Evolutionary conservation across 2,329 filamentous ascomycete species (phyloP).

Genomic region (Cadophora gregata): DNA sequence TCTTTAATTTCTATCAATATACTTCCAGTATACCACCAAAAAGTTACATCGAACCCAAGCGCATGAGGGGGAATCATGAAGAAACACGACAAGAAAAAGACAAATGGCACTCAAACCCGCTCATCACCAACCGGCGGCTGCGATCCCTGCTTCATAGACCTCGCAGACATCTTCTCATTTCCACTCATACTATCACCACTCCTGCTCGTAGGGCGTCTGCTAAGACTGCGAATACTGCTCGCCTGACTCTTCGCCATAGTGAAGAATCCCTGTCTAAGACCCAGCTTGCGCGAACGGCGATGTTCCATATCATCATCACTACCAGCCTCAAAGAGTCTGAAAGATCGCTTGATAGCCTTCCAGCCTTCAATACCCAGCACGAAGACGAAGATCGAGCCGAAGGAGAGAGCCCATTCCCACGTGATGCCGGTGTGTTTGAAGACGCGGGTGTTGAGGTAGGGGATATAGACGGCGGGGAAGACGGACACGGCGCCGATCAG

Average conservation of each 20-base stretch:
- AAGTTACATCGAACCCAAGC: background rate
- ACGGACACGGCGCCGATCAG: slow-evolving; percentile 58
- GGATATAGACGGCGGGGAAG: slow-evolving; percentile 67
- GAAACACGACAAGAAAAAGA: background rate
- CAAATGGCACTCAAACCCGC: background rate
- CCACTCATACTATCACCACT: slow-evolving; percentile 15
- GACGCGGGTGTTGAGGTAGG: slow-evolving; percentile 65
- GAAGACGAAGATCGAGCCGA: slow-evolving; percentile 62
- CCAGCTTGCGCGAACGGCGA: slow-evolving; percentile 29
- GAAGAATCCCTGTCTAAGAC: slow-evolving; percentile 44
- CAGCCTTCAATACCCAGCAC: slow-evolving; percentile 65
- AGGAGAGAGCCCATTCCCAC: slow-evolving; percentile 70
- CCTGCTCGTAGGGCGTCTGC: slow-evolving; percentile 9
- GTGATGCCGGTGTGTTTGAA: slow-evolving; percentile 66
- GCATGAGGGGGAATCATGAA: background rate
- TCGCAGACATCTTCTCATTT: slow-evolving; percentile 9
- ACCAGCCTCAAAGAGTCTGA: slow-evolving; percentile 40
- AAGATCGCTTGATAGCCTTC: slow-evolving; percentile 63
- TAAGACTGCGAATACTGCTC: slow-evolving; percentile 17
- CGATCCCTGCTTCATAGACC: slow-evolving; percentile 1
- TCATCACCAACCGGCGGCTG: slow-evolving; percentile 13
- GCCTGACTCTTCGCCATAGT: slow-evolving; percentile 40
- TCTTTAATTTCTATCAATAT: background rate
- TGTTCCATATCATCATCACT: slow-evolving; percentile 34
- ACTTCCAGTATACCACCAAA: background rate